Evolutionary conservation across 2,329 filamentous ascomycete genomes (phyloP).

Genomic region (Aspergillus phoenicis): DNA sequence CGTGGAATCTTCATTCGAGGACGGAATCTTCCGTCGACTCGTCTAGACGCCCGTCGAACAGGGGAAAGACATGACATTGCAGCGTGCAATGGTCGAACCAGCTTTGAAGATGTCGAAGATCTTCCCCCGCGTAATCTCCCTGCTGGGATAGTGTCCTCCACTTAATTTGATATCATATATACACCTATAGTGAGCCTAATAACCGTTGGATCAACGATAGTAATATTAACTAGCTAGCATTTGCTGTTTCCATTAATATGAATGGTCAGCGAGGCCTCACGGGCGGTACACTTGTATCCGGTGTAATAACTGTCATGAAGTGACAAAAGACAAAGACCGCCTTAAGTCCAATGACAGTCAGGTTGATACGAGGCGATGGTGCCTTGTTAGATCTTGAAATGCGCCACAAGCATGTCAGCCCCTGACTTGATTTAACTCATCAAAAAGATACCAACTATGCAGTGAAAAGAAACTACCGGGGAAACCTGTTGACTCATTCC

Average conservation of each 20-base stretch:
- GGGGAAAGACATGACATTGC: conserved; percentile 4
- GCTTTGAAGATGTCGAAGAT: conserved; percentile 11
- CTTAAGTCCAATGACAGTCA: not conserved
- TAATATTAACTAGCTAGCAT: too few species aligned
- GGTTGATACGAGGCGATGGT: not conserved
- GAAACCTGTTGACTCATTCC: not conserved
- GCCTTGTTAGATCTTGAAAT: not conserved
- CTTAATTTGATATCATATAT: not conserved
- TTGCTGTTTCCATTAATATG: too few species aligned
- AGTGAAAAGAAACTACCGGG: not conserved
- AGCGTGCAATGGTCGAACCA: conserved; percentile 6
- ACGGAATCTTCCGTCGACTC: conserved; percentile 9
- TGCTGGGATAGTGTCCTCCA: conserved; percentile 5
- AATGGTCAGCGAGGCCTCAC: too few species aligned
- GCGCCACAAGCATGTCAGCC: conserved; percentile 8
- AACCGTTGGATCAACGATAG: not conserved
- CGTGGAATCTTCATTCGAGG: conserved; percentile 3
- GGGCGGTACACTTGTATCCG: too few species aligned
- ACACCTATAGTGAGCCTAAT: not conserved
- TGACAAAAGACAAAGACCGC: not conserved
- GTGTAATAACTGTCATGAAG: not conserved
- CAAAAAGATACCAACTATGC: not conserved
- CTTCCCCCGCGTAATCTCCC: conserved; percentile 22
- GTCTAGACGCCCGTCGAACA: conserved; percentile 9
- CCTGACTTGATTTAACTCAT: not conserved